Evolutionary conservation across 495 filamentous ascomycete species (phyloP).

Genomic region (Trichoderma reesei): DNA sequence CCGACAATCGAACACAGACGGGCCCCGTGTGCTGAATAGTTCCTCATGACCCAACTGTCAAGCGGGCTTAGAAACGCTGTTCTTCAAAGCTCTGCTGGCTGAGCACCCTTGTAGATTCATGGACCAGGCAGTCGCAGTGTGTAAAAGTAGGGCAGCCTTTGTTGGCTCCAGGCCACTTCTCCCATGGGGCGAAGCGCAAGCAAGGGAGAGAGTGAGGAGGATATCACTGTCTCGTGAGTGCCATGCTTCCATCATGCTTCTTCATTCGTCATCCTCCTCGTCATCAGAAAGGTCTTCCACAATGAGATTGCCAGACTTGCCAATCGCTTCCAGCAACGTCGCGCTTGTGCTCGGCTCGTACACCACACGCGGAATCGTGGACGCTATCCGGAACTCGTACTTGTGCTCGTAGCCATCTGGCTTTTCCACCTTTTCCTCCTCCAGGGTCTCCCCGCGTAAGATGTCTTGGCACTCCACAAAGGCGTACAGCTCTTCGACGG

Average conservation of each 20-base stretch:
- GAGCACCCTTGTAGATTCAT: no score
- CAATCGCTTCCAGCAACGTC: conserved; percentile 61
- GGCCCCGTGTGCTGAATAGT: no score
- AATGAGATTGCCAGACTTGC: conserved; percentile 77
- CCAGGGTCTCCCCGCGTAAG: conserved; percentile 27
- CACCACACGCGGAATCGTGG: conserved; percentile 70
- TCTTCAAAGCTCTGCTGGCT: no score
- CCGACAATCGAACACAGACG: no score
- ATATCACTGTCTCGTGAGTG: not conserved
- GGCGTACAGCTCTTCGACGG: conserved; percentile 85
- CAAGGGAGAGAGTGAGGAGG: no score
- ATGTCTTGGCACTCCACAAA: conserved; percentile 88
- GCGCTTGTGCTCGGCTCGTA: conserved; percentile 56
- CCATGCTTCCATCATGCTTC: not conserved
- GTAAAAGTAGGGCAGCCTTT: no score
- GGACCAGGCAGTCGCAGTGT: no score
- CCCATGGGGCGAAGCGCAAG: no score
- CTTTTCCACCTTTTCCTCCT: conserved; percentile 29
- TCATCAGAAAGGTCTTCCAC: conserved; percentile 49
- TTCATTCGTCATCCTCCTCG: conserved; percentile 17
- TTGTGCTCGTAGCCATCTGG: conserved; percentile 65
- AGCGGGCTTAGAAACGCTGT: no score
- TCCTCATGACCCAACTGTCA: no score
- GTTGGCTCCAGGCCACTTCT: no score
- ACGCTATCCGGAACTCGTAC: conserved; percentile 73